Percentiles rank a stretch among this genome's conserved stretches.
phyloP scores from a whole-genome alignment of 2,329 filamentous ascomycete genomes.

The Exserohilum turcica region DNA sequence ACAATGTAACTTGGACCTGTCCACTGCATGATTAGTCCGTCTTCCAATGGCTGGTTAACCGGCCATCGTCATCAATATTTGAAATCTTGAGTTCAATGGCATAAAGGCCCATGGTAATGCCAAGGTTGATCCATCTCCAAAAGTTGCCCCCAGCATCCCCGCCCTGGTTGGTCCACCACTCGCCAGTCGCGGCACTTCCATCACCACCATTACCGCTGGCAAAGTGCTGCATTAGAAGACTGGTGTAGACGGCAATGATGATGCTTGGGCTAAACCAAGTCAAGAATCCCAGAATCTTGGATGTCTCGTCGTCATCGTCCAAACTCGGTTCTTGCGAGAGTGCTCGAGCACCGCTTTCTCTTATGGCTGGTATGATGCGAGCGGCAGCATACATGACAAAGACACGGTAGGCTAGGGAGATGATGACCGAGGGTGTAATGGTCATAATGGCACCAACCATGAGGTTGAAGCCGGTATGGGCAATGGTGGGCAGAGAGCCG shows the following conservation, averaged over 20 bases:
- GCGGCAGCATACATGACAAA: constrained; percentile 96
- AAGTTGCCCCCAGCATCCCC: constrained; percentile 82
- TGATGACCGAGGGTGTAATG: constrained; percentile 93
- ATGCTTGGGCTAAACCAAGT: constrained; percentile 96
- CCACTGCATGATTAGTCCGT: constrained; percentile 64
- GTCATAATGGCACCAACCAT: constrained; percentile 91
- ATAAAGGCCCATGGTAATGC: constrained; percentile 86
- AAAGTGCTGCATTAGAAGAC: constrained; percentile 93
- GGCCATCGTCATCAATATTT: constrained; percentile 76
- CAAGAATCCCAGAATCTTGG: constrained; percentile 77
- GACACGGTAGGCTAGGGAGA: constrained; percentile 89
- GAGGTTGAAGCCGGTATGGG: constrained; percentile 83
- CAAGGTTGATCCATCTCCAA: constrained; percentile 93
- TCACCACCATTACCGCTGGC: constrained; percentile 63
- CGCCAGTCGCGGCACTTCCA: constrained; percentile 56
- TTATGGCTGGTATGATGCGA: constrained; percentile 91
- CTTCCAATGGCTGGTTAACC: constrained; percentile 85
- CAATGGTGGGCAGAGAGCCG: constrained; percentile 78
- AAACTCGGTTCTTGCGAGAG: constrained; percentile 83
- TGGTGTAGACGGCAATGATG: constrained; percentile 94
- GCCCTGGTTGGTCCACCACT: constrained; percentile 85
- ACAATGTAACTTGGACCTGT: too few relatives aligned
- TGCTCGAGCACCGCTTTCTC: constrained; percentile 81
- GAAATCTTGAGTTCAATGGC: constrained; percentile 88
- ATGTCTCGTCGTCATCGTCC: constrained; percentile 83